Conservation (phyloP, 495 filamentous ascomycete species). For the Neurospora terricola region DNA sequence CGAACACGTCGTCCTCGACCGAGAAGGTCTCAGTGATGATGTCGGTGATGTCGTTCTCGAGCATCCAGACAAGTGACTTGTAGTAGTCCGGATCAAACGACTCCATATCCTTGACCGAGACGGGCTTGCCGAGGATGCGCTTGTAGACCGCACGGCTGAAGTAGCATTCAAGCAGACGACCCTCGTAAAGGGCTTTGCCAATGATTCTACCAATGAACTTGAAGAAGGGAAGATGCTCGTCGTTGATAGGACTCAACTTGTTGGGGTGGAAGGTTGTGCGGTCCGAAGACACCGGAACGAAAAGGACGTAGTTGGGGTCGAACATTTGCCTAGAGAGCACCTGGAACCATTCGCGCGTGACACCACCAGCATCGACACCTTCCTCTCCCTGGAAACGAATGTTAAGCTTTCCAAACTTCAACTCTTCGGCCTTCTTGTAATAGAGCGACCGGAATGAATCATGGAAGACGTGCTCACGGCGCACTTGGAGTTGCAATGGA, state of each 20-base stretch:
- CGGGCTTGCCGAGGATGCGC: constrained; percentile 83
- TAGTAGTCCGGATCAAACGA: constrained; percentile 97
- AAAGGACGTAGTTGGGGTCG: constrained; percentile 94
- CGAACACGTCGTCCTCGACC: constrained; percentile 86
- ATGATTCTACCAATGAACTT: constrained; percentile 99
- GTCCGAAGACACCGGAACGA: constrained; percentile 94
- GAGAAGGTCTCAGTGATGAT: constrained; percentile 97
- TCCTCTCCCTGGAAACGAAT: constrained; percentile 97
- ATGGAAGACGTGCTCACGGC: constrained; percentile 93
- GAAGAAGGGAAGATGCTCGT: constrained; percentile 96
- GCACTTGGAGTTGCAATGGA: constrained; percentile 78
- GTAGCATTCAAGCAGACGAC: constrained; percentile 93
- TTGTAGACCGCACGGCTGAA: constrained; percentile 99
- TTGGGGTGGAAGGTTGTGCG: constrained; percentile 98
- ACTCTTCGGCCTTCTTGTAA: constrained; percentile 89
- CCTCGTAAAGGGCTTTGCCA: constrained; percentile 96
- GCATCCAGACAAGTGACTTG: constrained; percentile 98
- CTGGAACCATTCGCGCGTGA: constrained; percentile 99
- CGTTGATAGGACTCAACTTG: constrained; percentile 82
- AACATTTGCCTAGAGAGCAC: constrained; percentile 98
- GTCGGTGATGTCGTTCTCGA: constrained; percentile 97
- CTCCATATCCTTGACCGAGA: constrained; percentile 99
- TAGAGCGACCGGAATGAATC: constrained; percentile 95
- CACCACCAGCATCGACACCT: constrained; percentile 94
- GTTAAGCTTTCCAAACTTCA: constrained; percentile 96